Conservation (phyloP, 192 early-diverging fungal species). For the Podila verticillata region DNA sequence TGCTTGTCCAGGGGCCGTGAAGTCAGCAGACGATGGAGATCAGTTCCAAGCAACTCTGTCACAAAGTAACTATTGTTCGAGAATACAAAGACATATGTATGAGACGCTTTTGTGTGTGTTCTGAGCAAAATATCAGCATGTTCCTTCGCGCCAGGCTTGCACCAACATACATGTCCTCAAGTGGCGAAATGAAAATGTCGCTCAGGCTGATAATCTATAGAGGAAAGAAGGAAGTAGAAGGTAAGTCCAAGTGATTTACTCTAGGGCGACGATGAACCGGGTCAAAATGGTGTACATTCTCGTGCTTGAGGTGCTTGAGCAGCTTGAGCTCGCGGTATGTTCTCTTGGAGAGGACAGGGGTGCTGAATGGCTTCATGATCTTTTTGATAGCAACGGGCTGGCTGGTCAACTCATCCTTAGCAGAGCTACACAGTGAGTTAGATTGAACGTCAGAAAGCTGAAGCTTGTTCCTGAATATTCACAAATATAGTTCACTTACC, state of each 20-base stretch:
- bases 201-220: constrained; percentile 85
- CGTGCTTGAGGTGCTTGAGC: constrained; percentile 91
- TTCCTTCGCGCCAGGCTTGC: not conserved
- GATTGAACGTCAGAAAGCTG: not conserved
- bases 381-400: constrained; percentile 95
- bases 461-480: not conserved
- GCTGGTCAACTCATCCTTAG: constrained; percentile 86
- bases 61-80: constrained; percentile 82
- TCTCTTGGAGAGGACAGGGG: constrained; percentile 92
- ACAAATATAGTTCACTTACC: constrained; percentile 59
- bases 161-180: constrained; percentile 84
- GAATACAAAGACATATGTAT: not conserved
- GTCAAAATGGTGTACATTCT: constrained; percentile 73
- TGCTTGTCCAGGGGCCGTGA: constrained; percentile 92
- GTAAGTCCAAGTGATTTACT: not conserved
- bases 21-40: constrained; percentile 91
- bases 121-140: too few species aligned
- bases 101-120: not conserved
- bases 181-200: constrained; percentile 93
- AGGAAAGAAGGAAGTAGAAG: constrained; percentile 2
- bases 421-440: constrained; percentile 86
- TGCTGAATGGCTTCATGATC: constrained; percentile 94
- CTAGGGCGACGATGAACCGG: not conserved
- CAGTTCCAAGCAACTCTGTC: constrained; percentile 94
- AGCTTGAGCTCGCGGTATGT: constrained; percentile 96